A percentile compares a stretch with the other conserved stretches of the same genome.
These are phyloP conservation scores for Rhododendron ferrugineum DNA, from an alignment of 148 eudicot genomes.

Conservation along the genomic window DNA sequence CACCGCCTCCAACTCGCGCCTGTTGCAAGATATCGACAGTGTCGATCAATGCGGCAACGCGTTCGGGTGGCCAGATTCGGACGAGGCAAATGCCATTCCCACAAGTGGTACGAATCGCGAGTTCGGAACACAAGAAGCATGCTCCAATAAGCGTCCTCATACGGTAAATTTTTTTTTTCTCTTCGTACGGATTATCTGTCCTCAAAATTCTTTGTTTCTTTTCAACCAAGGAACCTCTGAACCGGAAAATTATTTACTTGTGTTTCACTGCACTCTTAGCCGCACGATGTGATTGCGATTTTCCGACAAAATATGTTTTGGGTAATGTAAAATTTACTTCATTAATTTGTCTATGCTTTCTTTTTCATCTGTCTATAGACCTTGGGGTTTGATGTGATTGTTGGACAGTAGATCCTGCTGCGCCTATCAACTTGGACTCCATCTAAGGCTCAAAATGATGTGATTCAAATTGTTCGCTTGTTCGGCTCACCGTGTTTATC, in stretches of 20 bases:
- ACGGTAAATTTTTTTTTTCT: slow-evolving; percentile 29
- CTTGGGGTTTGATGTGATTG: neutral
- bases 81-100: neutral
- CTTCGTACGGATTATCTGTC: neutral
- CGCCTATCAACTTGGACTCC: neutral
- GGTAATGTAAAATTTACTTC: neutral
- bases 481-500: neutral
- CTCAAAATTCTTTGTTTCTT: neutral
- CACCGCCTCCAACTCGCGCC: neutral
- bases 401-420: neutral
- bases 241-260: neutral
- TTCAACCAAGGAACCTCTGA: neutral
- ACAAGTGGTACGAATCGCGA: neutral
- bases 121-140: slow-evolving; percentile 31
- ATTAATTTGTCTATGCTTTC: neutral
- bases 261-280: neutral
- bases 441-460: neutral
- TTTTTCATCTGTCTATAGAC: neutral
- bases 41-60: neutral
- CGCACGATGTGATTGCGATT: neutral
- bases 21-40: neutral
- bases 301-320: neutral
- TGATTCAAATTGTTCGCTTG: neutral
- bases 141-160: slow-evolving; percentile 52
- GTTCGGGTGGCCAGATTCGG: neutral